Evolutionary conservation across 306 rosid genomes (phyloP), one percentile per base, ranked within the genome.

Genomic region (Parietaria judaica): DNA sequence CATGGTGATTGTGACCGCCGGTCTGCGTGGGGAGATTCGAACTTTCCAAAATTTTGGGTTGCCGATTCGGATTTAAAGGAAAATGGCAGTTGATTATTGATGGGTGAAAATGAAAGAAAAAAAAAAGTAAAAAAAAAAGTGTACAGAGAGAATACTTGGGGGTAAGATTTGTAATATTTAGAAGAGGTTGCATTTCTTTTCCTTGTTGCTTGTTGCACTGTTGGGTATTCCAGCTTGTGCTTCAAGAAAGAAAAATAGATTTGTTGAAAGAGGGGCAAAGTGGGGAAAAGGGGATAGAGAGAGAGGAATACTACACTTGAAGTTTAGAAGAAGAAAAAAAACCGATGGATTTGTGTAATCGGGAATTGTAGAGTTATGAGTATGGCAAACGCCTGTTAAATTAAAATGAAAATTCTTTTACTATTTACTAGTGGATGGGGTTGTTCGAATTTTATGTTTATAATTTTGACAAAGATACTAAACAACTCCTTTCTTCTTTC

Each of bases 11-110:
- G 96, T 94, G 58, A 84, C 95, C 47, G 99, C 99, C 3, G 90
- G 97, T 57, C 90, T 84, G 56, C 72, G 90, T 62, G 99, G 99
- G 45, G 95, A 94, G 66, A 88, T 94, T 70, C 70, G 84, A 82
- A 85, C 95, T 58, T 94, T 82, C 81, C 99, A 86, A 64, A 94
- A 94, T 81, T 94, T 94, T 81, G 95, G 99, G 66, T 76, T 81
- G 51, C 94, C 99, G 12, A 79, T 94, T 71, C 78, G 87, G 67
- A 84, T 88, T 51, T 94, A 68, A 56, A 36, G 45, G 6, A 4
- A 70, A 53, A 71, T 52, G 66, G 36, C 70, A 64, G 52, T 64
- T 15, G 63, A 72, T 55, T 72, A 39, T 39, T 64, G 50, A 54
- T 8, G 76, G 83, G 31, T 23, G 72, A 53, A 61, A 73, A 46